Evolutionary conservation across 805 yeast species (phyloP).

Genomic region (Saturnispora diversa): DNA sequence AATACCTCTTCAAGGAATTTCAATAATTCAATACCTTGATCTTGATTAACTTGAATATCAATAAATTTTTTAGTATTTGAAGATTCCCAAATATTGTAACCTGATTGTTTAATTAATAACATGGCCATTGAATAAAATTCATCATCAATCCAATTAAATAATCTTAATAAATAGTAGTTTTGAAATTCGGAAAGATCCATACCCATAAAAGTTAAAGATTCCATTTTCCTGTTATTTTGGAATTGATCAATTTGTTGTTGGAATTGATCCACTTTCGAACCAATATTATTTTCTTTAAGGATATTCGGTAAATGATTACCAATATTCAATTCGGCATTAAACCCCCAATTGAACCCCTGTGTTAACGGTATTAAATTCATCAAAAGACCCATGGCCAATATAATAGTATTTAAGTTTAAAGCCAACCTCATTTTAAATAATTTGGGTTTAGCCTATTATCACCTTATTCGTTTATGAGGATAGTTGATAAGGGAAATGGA

Average conservation of each 20-base stretch:
- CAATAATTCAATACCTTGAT: constrained; percentile 22
- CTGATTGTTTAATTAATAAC: constrained; percentile 16
- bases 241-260: not conserved
- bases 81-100: constrained; percentile 43
- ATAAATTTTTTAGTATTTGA: constrained; percentile 34
- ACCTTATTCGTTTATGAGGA: too few relatives aligned
- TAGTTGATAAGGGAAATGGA: too few relatives aligned
- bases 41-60: constrained; percentile 34
- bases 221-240: not conserved
- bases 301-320: too few relatives aligned
- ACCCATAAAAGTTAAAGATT: not conserved
- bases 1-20: constrained; percentile 3
- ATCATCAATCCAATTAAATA: constrained; percentile 26
- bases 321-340: not conserved
- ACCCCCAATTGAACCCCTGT: not conserved
- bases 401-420: too few relatives aligned
- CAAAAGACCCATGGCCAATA: not conserved
- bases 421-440: too few relatives aligned
- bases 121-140: constrained; percentile 17
- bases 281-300: too few relatives aligned
- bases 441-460: too few relatives aligned
- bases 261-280: not conserved
- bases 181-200: constrained; percentile 2
- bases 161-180: constrained; percentile 38
- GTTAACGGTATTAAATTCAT: not conserved